Evolutionary conservation across 306 rosid genomes (phyloP).

Genomic region (Glycine tomentella): DNA sequence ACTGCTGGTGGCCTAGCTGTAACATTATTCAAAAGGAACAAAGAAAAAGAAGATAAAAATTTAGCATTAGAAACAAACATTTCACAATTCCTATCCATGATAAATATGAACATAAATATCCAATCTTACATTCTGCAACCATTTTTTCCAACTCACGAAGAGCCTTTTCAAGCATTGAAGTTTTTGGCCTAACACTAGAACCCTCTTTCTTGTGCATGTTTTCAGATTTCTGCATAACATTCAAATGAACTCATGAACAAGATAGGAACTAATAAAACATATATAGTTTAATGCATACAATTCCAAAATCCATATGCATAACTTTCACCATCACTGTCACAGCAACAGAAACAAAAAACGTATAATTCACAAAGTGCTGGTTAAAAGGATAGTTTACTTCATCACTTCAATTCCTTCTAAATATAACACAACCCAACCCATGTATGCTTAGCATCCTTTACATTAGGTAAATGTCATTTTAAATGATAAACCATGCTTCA

Average conservation of each 20-base stretch:
- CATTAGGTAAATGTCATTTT: constrained; percentile 15
- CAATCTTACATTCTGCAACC: constrained; percentile 93
- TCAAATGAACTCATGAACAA: constrained; percentile 37
- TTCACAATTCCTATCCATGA: constrained; percentile 35
- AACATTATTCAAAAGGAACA: constrained; percentile 41
- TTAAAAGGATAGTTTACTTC: constrained; percentile 18
- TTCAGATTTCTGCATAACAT: constrained; percentile 72
- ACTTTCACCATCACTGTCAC: constrained; percentile 37
- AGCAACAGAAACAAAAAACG: constrained; percentile 21
- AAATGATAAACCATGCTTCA: constrained; percentile 13
- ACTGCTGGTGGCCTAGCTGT: constrained; percentile 93
- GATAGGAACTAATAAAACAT: constrained; percentile 14
- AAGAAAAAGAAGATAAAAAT: constrained; percentile 24
- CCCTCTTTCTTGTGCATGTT: constrained; percentile 80
- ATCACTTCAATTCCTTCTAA: constrained; percentile 31
- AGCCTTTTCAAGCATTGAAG: constrained; percentile 92
- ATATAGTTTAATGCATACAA: constrained; percentile 34
- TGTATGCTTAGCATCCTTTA: constrained; percentile 15
- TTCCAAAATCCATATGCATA: constrained; percentile 28
- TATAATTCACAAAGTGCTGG: constrained; percentile 1
- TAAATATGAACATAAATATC: constrained; percentile 38
- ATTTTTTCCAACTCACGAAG: constrained; percentile 89
- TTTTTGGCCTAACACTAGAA: constrained; percentile 74
- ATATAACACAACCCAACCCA: neutral
- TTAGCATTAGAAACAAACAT: constrained; percentile 42